A percentile compares a stretch with the other conserved stretches of the same genome.
These are phyloP conservation scores for Candida arabinofermentans DNA, from an alignment of 805 yeast genomes.

Conservation along the genomic window DNA sequence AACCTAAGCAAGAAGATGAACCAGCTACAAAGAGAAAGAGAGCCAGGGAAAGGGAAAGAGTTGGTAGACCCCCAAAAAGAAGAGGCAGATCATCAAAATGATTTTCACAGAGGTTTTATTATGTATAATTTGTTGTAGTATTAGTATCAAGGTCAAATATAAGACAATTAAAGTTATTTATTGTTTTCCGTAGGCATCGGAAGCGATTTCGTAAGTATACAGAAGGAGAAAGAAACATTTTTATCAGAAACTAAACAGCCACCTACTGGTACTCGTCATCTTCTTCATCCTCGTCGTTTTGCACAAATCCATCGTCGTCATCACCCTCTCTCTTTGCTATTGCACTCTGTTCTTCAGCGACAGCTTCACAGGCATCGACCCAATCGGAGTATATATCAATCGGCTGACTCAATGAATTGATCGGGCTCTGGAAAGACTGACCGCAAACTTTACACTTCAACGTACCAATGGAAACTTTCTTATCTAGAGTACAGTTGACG, in stretches of 20 bases:
- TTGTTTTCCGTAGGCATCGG: no score
- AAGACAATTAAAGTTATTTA: no score
- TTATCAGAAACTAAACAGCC: no score
- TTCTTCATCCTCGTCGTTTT: slow-evolving; percentile 16
- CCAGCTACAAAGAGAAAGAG: not conserved
- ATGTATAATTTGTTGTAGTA: no score
- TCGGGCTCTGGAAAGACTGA: slow-evolving; percentile 84
- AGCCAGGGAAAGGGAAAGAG: slow-evolving; percentile 1
- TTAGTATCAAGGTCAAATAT: no score
- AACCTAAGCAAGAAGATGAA: slow-evolving; percentile 1
- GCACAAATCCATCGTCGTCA: slow-evolving; percentile 18
- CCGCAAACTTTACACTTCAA: slow-evolving; percentile 92
- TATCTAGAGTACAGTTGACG: slow-evolving; percentile 83
- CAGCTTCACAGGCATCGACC: slow-evolving; percentile 94
- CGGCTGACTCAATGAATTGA: slow-evolving; percentile 81
- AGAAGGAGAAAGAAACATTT: slow-evolving; percentile 1
- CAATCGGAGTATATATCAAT: slow-evolving; percentile 95
- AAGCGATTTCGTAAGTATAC: slow-evolving; percentile 1
- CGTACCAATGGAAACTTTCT: slow-evolving; percentile 78
- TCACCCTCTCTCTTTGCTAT: slow-evolving; percentile 21
- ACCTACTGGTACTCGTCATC: slow-evolving; percentile 18
- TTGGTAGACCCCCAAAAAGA: slow-evolving; percentile 1
- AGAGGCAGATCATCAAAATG: no score
- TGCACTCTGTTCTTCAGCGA: slow-evolving; percentile 57
- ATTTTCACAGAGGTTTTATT: no score